These are phyloP conservation scores for Chenopodium quinoa DNA, from an alignment of 148 eudicot species.

Conservation along the genomic window DNA sequence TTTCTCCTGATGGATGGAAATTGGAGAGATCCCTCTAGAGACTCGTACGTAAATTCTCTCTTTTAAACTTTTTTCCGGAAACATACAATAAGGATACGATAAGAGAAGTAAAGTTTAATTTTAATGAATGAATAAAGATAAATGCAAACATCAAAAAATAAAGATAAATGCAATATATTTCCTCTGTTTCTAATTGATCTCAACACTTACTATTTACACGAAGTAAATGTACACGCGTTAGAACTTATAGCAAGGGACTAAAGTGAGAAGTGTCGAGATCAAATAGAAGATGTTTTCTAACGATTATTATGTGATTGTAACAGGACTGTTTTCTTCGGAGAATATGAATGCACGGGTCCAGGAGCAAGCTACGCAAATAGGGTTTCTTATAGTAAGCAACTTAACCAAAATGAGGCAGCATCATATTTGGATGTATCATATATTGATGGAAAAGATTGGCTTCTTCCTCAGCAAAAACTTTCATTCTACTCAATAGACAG, in stretches of 20 bases:
- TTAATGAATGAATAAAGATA: no score
- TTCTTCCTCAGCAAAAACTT: constrained; percentile 32
- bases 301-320: not conserved
- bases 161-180: no score
- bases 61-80: no score
- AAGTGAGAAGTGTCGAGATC: no score
- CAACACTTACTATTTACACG: no score
- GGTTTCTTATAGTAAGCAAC: constrained; percentile 61
- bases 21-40: constrained; percentile 68
- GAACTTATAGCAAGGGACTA: no score
- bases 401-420: constrained; percentile 55
- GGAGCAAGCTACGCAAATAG: constrained; percentile 52
- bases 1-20: constrained; percentile 86
- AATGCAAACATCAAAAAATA: no score
- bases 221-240: no score
- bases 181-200: no score
- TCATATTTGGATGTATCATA: constrained; percentile 45
- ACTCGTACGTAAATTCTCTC: constrained; percentile 43
- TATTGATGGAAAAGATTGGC: constrained; percentile 77
- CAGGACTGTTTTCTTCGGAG: constrained; percentile 80
- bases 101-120: no score
- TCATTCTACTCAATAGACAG: constrained; percentile 1
- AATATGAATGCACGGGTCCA: constrained; percentile 58
- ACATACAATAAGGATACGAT: no score
- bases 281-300: no score